Base-by-base conservation (phyloP, 2,329 filamentous ascomycete species). In the Paracoccidioides brasiliensis region DNA sequence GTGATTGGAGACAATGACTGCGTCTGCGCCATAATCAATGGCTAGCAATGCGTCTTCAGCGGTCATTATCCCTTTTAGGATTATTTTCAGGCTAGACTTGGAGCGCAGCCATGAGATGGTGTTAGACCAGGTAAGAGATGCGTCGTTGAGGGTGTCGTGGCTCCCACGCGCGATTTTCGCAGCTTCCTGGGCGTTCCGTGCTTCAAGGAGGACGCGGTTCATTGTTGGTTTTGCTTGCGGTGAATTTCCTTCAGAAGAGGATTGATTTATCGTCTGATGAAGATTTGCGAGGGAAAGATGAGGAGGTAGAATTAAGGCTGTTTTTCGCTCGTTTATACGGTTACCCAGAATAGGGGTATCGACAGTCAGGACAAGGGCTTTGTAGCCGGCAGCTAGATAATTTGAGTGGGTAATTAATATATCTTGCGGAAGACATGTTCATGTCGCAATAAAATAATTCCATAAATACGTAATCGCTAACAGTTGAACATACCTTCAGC, bases 321-420 rank as follows among this genome's bases (percentile, higher is more conserved):
- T 52, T 42, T 52, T 52, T 28, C 49, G 28, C 38, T 52, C 50
- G 22, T 52, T 52, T 10, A 52, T 32, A 37, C 86, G 73, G 84
- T 84, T 89, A 0, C 78, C 79, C 12, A 89, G 73, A 10, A 76
- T 77, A 64, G 81, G 86, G 0, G 84, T 88, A 67, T 89, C 86
- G 0, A 88, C 73, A 0, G 86, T 89, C 0, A 89, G 82, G 4
- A 89, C 79, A 0, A 88, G 73, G 0, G 81, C 82, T 43, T 74
- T 76, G 69, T 78, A 88, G 1, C 84, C 84, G 9, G 72, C 75
- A 0, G 67, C 71, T 63, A 80, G 80, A 0, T 50, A 50, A 50
- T 84, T 85, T 0, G 83, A 74, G 5, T 37, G 3, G 14, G 12
- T 14, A 37, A n/a, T 3, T 37, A 28, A 35, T 50, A 38, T 49